Base-by-base conservation (phyloP, 768 basidiomycete species). In the Suillus luteus region DNA sequence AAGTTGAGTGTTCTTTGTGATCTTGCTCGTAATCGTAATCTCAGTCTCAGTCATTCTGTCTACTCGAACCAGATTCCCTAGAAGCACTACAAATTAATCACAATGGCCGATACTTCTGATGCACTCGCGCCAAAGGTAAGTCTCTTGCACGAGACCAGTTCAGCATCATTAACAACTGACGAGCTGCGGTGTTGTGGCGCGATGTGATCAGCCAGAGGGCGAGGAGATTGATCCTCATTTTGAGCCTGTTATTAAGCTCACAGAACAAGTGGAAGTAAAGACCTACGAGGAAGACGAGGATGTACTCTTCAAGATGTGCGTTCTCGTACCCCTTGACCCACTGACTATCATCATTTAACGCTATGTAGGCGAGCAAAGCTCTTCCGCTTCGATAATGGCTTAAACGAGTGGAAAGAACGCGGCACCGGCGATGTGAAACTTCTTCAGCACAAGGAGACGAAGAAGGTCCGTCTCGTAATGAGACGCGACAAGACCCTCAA, bases 401-500 rank as follows among this genome's bases (percentile, higher is more conserved):
- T 86, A 58, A 81, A 86, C 59, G 96, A 99, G 79, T 99, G 97
- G 97, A 99, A 99, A 77, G 97, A 99, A 80, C 82, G 97, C 40
- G 96, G 96, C 46, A 99, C 96, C 17, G 96, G 96, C 54, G 95
- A 96, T 76, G 95, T 94, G 68, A 91, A 94, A 75, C 84, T 99
- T 62, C 87, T 99, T 67, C 81, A 87, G 70, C 93, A 97, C 83
- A 94, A 91, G 78, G 87, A 87, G 73, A 90, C 89, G 58, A 89
- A 90, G 83, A 98, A 96, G 79, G 84, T 96, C 72, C 86, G 97
- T 66, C 86, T 99, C 66, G 95, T 99, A 76, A 99, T 99, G 97
- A 85, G 96, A 81, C 92, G 97, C 78, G 97, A 99, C 85, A 98
- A 98, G 88, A 99, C 97, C 55, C 85, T 95, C 79, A 99, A 99